Base-by-base conservation (phyloP, 2,329 filamentous ascomycete genomes). In the Xenosphaeropsis pyriputrescens region DNA sequence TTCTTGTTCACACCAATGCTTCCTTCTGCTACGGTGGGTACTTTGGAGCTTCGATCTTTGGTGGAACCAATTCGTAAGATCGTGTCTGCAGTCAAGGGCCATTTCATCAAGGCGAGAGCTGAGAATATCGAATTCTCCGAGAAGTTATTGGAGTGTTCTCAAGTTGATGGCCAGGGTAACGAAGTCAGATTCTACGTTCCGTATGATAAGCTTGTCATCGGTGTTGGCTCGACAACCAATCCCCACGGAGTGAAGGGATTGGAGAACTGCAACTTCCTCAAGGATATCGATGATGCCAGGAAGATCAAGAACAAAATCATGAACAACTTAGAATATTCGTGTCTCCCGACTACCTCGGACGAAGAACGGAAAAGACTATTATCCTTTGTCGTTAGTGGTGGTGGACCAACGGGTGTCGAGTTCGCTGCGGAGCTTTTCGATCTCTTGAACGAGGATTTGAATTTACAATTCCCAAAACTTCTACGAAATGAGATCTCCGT, bases 1-100 rank as follows among this genome's bases (percentile, higher is more conserved):
- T 98, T 98, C 62, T 64, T 98, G 22, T 98, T 98, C 59, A 98
- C 91, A 2, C 91, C 91, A 1, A 96, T 98, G 88, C 68, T 98
- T 32, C 91, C 91, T 2, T 94, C 86, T 26, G 93, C 91, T 6
- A 98, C 93, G 0, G 91, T 98, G 5, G 93, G 93, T 11, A 98
- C 91, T 0, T 66, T 98, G 22, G 89, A 94, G 54, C 65, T 96
- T 51, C 72, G 89, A 46, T 94, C 86, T 36, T 66, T 98, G 41
- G 85, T 95, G 31, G 91, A 98, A 58, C 91, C 91, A 0, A 84
- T 98, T 43, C 75, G 91, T 43, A 75, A 84, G 35, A 91, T 98
- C 47, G 65, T 96, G 15, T 64, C 72, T 38, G 70, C 77, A 38
- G 73, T 94, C 17, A 70, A 75, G 41, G 91, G 91, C 4, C 89